Base-by-base conservation (phyloP, 2,329 filamentous ascomycete genomes). In the Didymosphaeria variabile region DNA sequence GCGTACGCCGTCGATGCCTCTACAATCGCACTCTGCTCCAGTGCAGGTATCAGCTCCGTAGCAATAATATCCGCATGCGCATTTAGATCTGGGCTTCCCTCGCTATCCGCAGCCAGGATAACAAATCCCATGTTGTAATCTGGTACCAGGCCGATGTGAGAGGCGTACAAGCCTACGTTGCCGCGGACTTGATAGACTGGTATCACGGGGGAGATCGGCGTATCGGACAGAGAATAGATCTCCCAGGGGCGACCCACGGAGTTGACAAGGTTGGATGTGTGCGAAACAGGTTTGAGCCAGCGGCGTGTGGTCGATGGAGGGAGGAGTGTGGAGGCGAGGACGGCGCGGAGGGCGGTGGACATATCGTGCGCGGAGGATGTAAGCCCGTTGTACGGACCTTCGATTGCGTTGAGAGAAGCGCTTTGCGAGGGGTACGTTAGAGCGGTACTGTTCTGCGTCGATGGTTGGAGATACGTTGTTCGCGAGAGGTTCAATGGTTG, bases 41-140 rank as follows among this genome's bases (percentile, higher is more conserved):
- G 44, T n/a, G 44, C 59, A 7, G 62, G 59, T 7, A 64, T 54
- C 40, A 64, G 55, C 40, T 42, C 31, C 10, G n/a, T 40, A 7
- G 59, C 40, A 19, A 64, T 55, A 7, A 62, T 50, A 32, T 64
- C 61, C n/a, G 61, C 60, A 23, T 57, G 40, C 0, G 58, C 59
- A 31, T 62, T 64, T 17, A 64, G 34, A 58, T 62, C 61, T 15
- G 58, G 55, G 32, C 58, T 54, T 1, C 5, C 17, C 8, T 54
- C 47, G 1, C 57, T 60, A 13, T 77, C 79, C 2, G 79, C 80
- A 2, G 49, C 56, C 1, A 75, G 60, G 1, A 83, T 72, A 3
- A 72, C 75, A 60, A 83, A 79, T 0, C 81, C 80, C 10, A 79
- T 68, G 50, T 78, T 72, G 51, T 77, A 81, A 58, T 83, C 80